Evolutionary conservation across 441 rosid species (phyloP).

Genomic region (Populus tomentosa): DNA sequence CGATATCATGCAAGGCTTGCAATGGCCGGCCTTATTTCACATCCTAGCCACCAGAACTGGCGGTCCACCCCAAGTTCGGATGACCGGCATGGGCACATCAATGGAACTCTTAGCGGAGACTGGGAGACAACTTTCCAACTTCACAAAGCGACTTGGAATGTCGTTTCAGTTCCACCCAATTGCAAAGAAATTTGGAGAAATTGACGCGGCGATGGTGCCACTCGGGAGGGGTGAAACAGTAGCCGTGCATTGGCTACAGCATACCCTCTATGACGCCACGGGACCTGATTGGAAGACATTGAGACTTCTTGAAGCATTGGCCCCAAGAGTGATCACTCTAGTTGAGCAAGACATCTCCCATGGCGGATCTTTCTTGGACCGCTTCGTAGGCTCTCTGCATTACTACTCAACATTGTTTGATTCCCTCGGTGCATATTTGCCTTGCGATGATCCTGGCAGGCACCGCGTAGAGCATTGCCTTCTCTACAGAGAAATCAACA

Average conservation of each 20-base stretch:
- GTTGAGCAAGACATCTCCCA: constrained; percentile 58
- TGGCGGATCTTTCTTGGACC: constrained; percentile 53
- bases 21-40: constrained; percentile 74
- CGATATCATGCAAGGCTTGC: constrained; percentile 70
- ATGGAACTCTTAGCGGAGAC: constrained; percentile 50
- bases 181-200: constrained; percentile 53
- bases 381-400: constrained; percentile 61
- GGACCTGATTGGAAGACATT: constrained; percentile 59
- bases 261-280: constrained; percentile 50
- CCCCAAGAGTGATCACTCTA: constrained; percentile 47
- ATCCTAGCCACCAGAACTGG: constrained; percentile 55
- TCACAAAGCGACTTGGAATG: constrained; percentile 58
- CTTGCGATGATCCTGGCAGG: constrained; percentile 37
- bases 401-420: constrained; percentile 61
- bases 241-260: constrained; percentile 69
- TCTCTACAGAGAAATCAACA: constrained; percentile 50
- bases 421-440: constrained; percentile 46
- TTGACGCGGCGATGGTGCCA: constrained; percentile 30
- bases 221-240: constrained; percentile 40
- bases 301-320: constrained; percentile 40
- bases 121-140: constrained; percentile 54
- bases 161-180: constrained; percentile 62
- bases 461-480: constrained; percentile 48
- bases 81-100: constrained; percentile 60
- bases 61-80: constrained; percentile 52